Percentiles rank a stretch among this genome's conserved stretches.
Conservation (phyloP, 1,139 yeast species). For the Chernovozyma aurita region DNA sequence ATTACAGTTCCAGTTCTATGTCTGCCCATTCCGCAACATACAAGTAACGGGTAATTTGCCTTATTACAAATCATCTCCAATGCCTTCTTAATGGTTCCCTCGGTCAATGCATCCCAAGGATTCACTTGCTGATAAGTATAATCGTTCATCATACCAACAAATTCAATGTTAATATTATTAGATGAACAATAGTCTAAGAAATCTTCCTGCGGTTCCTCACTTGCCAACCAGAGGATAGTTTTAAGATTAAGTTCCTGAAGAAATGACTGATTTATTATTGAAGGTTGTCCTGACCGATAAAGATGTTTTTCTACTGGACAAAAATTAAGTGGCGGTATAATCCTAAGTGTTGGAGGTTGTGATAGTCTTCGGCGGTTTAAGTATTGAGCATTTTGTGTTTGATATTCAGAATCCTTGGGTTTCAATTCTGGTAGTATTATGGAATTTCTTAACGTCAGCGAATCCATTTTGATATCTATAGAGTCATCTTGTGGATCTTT, state of each 20-base stretch:
- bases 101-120: constrained; percentile 97
- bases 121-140: constrained; percentile 39
- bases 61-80: constrained; percentile 67
- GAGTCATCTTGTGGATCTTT: too few relatives aligned
- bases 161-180: constrained; percentile 61
- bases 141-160: constrained; percentile 63
- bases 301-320: constrained; percentile 88
- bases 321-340: constrained; percentile 91
- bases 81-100: constrained; percentile 73
- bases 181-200: constrained; percentile 76
- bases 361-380: constrained; percentile 14
- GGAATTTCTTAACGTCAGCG: too few relatives aligned
- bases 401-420: neutral
- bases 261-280: constrained; percentile 87
- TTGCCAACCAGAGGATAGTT: constrained; percentile 89
- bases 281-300: constrained; percentile 93
- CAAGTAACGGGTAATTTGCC: constrained; percentile 76
- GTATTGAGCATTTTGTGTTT: neutral
- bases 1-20: constrained; percentile 95
- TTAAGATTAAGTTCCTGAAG: constrained; percentile 67
- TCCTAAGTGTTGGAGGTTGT: constrained; percentile 54
- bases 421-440: neutral
- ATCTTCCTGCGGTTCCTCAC: constrained; percentile 91
- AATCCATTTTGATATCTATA: too few relatives aligned
- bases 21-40: constrained; percentile 97